Base-by-base conservation (phyloP, 768 basidiomycete species). In the Macrolepiota dolichaula region DNA sequence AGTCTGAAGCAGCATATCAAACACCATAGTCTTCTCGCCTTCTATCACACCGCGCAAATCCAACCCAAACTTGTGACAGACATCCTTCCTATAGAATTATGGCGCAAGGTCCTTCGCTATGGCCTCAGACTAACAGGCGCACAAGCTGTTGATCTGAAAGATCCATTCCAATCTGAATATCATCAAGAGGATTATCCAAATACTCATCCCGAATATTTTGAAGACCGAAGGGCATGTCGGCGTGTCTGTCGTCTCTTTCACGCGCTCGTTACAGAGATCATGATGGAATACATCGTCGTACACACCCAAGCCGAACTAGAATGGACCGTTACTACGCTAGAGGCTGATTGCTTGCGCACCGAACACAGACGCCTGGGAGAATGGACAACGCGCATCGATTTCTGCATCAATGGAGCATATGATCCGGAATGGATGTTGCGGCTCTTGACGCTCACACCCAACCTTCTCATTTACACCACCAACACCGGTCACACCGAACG, bases 401-500 rank as follows among this genome's bases (percentile, higher is more conserved):
- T 81, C 46, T 69, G 68, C 4, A 74, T 82, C 46, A 65, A 71
- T 4, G 73, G 74, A 19, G 59, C 69, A 12, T 74, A 69, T n/a
- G 66, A 65, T 10, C 54, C 67, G 0, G 54, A 64, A 37, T 62
- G 69, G 50, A 69, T 79, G 22, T 66, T 73, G 11, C 76, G 79
- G 10, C 68, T 82, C 17, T 62, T 82, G 36, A 68, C 66, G 13
- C 74, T 73, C 58, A 78, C 77, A 0, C 79, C 80, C 6, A 80
- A 79, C 59, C 73, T 82, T 42, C 64, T 74, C 63, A 77, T 79
- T 36, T 81, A 79, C 60, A 63, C 74, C 64, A 79, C 78, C 63
- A 70, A 72, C 59, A 81, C 77, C 55, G 72, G 71, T 0, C 62
- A 44, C 58, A 35, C 63, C 62, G 46, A 36, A 19, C 52, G 19